phyloP scores from a whole-genome alignment of 73 alveolate species.

The Paramecium biaurelia region DNA sequence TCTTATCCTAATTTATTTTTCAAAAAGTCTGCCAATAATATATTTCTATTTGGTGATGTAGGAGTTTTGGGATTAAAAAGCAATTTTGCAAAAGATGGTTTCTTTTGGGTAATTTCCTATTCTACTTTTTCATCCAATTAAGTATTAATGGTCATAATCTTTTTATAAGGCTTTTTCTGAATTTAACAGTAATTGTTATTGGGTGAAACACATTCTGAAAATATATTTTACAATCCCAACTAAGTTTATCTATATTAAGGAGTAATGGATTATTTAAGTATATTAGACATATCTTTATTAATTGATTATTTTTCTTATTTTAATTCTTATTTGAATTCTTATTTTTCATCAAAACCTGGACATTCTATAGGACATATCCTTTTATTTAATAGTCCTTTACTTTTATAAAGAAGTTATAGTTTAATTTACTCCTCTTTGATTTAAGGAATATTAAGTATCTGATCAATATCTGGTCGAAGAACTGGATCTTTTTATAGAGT shows the following conservation, averaged over 20 bases:
- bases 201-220: conserved; percentile 44
- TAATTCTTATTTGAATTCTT: neutral
- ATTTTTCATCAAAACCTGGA: conserved; percentile 30
- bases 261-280: neutral
- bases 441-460: neutral
- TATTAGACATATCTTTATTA: neutral
- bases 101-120: conserved; percentile 27
- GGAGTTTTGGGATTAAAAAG: conserved; percentile 52
- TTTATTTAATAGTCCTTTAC: neutral
- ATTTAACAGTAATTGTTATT: neutral
- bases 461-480: conserved; percentile 33
- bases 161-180: conserved; percentile 24
- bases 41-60: conserved; percentile 55
- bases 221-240: neutral
- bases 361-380: neutral
- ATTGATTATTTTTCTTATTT: neutral
- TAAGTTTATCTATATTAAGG: conserved; percentile 16
- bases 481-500: neutral
- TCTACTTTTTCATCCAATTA: conserved; percentile 36
- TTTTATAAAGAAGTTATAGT: neutral
- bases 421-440: neutral
- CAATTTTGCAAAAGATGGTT: conserved; percentile 44
- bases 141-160: conserved; percentile 43
- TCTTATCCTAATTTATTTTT: conserved; percentile 54
- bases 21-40: conserved; percentile 51